Evolutionary conservation across 345 rosid genomes (phyloP).

Genomic region (Eucalyptus lansdowneana): DNA sequence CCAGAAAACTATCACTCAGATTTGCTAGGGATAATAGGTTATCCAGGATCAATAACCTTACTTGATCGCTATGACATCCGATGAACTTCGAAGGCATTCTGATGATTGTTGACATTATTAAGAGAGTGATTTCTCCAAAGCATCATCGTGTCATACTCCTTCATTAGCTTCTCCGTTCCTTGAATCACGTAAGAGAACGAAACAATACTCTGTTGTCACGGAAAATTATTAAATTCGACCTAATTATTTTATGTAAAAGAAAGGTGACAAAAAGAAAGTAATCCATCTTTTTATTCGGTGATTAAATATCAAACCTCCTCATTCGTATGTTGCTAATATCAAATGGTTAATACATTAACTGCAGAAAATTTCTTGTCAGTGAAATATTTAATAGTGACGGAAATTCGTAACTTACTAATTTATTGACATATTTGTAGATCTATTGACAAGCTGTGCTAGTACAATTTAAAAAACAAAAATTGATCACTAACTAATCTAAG

Average conservation of each 20-base stretch:
- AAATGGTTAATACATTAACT: background rate
- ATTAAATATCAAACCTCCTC: background rate
- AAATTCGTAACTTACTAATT: background rate
- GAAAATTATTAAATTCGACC: background rate
- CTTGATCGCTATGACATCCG: background rate
- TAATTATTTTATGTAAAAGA: background rate
- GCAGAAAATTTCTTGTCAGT: too few species aligned
- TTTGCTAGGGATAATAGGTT: background rate
- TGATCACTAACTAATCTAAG: background rate
- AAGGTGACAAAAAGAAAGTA: background rate
- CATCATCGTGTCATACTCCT: background rate
- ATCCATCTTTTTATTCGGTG: background rate
- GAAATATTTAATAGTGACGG: too few species aligned
- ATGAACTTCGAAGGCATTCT: background rate
- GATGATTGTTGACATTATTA: background rate
- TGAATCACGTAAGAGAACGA: background rate
- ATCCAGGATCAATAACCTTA: background rate
- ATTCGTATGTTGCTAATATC: background rate
- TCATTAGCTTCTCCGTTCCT: background rate
- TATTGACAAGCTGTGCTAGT: fast-evolving
- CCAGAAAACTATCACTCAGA: background rate
- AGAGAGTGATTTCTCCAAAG: background rate
- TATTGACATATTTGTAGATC: background rate
- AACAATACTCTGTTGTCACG: too few species aligned
- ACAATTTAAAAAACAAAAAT: background rate